A percentile compares a stretch with the other conserved stretches of the same genome.
Conservation (phyloP, 805 yeast genomes). For the Nakazawaea holstii region DNA sequence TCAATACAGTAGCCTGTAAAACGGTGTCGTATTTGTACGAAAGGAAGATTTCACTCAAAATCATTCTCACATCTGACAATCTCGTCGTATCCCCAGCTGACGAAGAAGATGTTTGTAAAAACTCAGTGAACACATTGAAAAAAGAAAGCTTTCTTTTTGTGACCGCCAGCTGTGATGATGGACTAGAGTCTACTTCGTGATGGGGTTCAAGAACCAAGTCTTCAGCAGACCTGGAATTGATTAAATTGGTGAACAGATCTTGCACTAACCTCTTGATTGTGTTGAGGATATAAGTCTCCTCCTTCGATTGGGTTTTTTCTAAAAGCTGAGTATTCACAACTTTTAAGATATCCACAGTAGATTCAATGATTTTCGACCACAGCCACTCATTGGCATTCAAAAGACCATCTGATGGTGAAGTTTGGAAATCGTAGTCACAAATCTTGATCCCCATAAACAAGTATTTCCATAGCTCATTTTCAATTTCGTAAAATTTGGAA, state of each 20-base stretch:
- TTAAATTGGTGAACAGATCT: conserved; percentile 34
- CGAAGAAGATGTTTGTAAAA: conserved; percentile 44
- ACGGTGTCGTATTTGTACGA: conserved; percentile 62
- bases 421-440: conserved; percentile 21
- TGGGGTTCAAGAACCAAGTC: not conserved
- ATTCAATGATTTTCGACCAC: conserved; percentile 34
- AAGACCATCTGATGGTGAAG: conserved; percentile 13
- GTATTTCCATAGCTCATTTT: conserved; percentile 29
- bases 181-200: not conserved
- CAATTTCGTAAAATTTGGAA: conserved; percentile 15
- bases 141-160: conserved; percentile 34
- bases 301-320: not conserved
- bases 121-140: conserved; percentile 46
- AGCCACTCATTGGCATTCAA: conserved; percentile 28
- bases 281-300: conserved; percentile 19
- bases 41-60: conserved; percentile 57
- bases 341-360: conserved; percentile 30
- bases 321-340: conserved; percentile 17
- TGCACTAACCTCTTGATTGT: conserved; percentile 34
- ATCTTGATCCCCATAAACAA: conserved; percentile 28
- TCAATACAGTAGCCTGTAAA: conserved; percentile 44
- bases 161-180: not conserved
- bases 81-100: conserved; percentile 35
- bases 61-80: conserved; percentile 51
- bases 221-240: conserved; percentile 16